Evolutionary conservation across 1,284 basidiomycete species (phyloP), one percentile per base, ranked within the genome.

Genomic region (Somion occarium): DNA sequence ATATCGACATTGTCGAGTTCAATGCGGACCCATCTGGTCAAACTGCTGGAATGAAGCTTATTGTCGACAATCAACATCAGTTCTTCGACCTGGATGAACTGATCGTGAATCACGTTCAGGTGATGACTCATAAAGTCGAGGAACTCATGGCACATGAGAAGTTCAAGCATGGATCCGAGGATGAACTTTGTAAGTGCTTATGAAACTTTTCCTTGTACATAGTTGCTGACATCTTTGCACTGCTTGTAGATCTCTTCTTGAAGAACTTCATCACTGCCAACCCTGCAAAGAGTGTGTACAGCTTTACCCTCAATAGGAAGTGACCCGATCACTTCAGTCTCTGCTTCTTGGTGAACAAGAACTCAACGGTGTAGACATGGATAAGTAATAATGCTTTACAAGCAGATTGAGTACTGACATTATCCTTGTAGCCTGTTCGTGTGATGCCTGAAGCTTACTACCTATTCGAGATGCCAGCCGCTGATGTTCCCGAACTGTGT

Each of bases 21-120:
- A 91, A 93, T 57, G 77, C 78, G 12, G 82, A 88, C 59, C 79
- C 78, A 15, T 83, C 76, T 34, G 83, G 84, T 34, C 86, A 88
- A 61, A 80, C 74, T 24, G 67, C 87, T 24, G 81, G 91, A 3
- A 83, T 84, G 9, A 80, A 87, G 51, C 82, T 95, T 48, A 78
- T 93, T 54, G 85, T 98, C 30, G 91, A 92, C 55, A 76, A 76
- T 47, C 84, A 83, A 58, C 92, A 94, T 64, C 82, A 79, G 39
- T 99, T 97, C 69, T 85, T 90, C 42, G 98, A 99, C 76, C 75
- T 99, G 47, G 97, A 99, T 69, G 97, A 99, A 65, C 71, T 99
- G 60, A 94, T 99, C 61, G 94, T 98, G 68, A 95, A 94, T 64
- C 95, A 99, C 67, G 86, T 99, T 49, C 90, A 94, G 73, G 91